Conservation (phyloP, 805 yeast species). For the Yarrowia sp. region DNA sequence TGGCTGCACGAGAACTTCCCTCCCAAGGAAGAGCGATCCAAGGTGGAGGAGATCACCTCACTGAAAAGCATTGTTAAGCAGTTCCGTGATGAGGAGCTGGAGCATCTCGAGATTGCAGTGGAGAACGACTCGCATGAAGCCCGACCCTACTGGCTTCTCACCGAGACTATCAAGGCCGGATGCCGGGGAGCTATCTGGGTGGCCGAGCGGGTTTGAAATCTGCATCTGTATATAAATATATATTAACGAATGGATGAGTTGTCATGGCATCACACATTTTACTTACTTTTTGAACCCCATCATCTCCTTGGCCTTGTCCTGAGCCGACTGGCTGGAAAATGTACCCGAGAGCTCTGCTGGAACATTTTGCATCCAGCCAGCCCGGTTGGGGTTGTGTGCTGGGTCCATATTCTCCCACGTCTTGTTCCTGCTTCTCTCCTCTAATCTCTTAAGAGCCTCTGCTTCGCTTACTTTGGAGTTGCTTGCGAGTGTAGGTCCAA, state of each 20-base stretch:
- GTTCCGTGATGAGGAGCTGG: conserved; percentile 92
- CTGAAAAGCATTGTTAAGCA: conserved; percentile 63
- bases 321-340: not conserved
- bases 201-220: conserved; percentile 70
- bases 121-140: conserved; percentile 91
- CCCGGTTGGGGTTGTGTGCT: not conserved
- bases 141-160: conserved; percentile 82
- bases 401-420: conserved; percentile 13
- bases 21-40: conserved; percentile 35
- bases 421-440: not conserved
- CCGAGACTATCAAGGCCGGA: conserved; percentile 79
- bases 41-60: conserved; percentile 52
- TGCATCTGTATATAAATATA: not conserved
- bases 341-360: not conserved
- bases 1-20: conserved; percentile 66
- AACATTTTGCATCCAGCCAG: conserved; percentile 9
- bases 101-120: conserved; percentile 91
- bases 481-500: not conserved
- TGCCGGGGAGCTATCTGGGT: conserved; percentile 88
- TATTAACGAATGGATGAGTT: not conserved
- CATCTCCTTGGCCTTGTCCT: conserved; percentile 5
- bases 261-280: not conserved
- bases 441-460: conserved; percentile 6
- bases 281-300: not conserved
- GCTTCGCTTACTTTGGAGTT: not conserved